A percentile compares a stretch with the other conserved stretches of the same genome.
phyloP scores from a whole-genome alignment of 805 yeast genomes.

The Wickerhamomyces silvicola region DNA sequence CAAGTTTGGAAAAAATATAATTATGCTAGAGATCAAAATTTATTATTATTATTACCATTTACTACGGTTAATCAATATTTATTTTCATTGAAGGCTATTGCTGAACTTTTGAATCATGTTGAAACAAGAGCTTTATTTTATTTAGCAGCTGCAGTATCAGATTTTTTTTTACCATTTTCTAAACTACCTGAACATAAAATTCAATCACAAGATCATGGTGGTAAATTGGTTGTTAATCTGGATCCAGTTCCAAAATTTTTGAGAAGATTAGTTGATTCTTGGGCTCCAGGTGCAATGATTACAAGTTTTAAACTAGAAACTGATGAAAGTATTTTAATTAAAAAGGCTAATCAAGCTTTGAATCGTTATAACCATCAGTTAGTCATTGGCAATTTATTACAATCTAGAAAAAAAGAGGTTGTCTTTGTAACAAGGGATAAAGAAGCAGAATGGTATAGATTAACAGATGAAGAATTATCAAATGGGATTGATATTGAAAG shows the following conservation, averaged over 20 bases:
- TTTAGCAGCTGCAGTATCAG: conserved; percentile 97
- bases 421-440: conserved; percentile 63
- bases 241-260: conserved; percentile 97
- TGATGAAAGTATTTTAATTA: conserved; percentile 60
- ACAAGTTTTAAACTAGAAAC: conserved; percentile 93
- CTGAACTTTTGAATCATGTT: conserved; percentile 48
- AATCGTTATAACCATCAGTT: conserved; percentile 85
- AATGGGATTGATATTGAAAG: conserved; percentile 64
- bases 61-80: conserved; percentile 93
- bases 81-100: conserved; percentile 69
- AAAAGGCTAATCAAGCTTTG: conserved; percentile 74
- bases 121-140: conserved; percentile 67
- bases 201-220: conserved; percentile 67
- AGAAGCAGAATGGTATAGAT: conserved; percentile 41
- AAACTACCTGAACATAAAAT: conserved; percentile 91
- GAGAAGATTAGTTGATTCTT: conserved; percentile 76
- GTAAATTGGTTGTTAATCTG: conserved; percentile 74
- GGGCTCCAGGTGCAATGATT: conserved; percentile 96
- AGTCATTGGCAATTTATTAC: conserved; percentile 89
- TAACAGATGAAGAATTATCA: conserved; percentile 35
- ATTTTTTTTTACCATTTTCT: conserved; percentile 84
- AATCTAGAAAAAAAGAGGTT: conserved; percentile 82
- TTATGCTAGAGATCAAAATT: conserved; percentile 26
- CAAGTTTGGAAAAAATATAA: conserved; percentile 50
- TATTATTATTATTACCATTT: conserved; percentile 64